These are phyloP conservation scores for Allantophomopsis cytisporea DNA, from an alignment of 2,329 filamentous ascomycete genomes.

Conservation along the genomic window DNA sequence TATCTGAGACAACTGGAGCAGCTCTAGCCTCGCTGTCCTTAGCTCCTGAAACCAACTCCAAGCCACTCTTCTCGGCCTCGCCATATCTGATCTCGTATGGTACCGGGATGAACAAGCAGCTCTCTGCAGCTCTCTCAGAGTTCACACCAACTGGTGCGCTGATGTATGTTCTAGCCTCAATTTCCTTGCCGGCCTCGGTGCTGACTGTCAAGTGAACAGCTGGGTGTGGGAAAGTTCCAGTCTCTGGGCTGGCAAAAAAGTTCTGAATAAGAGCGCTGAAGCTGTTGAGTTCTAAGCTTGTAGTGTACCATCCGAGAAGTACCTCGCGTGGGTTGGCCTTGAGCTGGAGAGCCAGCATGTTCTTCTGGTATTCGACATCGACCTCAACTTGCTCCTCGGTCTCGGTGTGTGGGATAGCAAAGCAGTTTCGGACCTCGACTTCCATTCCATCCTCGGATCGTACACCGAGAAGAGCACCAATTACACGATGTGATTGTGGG, in stretches of 20 bases:
- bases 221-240: slow-evolving; percentile 94
- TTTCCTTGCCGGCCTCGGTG: slow-evolving; percentile 76
- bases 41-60: slow-evolving; percentile 75
- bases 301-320: slow-evolving; percentile 97
- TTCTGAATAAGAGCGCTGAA: slow-evolving; percentile 99
- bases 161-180: slow-evolving; percentile 89
- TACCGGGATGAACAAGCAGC: slow-evolving; percentile 93
- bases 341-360: slow-evolving; percentile 91
- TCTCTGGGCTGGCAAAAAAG: slow-evolving; percentile 95
- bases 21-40: slow-evolving; percentile 66
- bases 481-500: slow-evolving; percentile 86
- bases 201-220: slow-evolving; percentile 93
- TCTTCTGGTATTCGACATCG: slow-evolving; percentile 99
- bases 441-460: slow-evolving; percentile 95
- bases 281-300: slow-evolving; percentile 90
- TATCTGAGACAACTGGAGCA: slow-evolving; percentile 67
- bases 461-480: slow-evolving; percentile 85
- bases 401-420: slow-evolving; percentile 96
- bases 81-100: slow-evolving; percentile 88
- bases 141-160: slow-evolving; percentile 90
- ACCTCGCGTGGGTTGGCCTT: slow-evolving; percentile 90
- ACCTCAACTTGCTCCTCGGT: slow-evolving; percentile 98
- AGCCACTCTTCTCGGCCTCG: slow-evolving; percentile 61
- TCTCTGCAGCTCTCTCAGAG: slow-evolving; percentile 87
- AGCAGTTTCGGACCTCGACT: slow-evolving; percentile 90